Base-by-base conservation (phyloP, 768 basidiomycete species). In the Crepidotus variabilis region DNA sequence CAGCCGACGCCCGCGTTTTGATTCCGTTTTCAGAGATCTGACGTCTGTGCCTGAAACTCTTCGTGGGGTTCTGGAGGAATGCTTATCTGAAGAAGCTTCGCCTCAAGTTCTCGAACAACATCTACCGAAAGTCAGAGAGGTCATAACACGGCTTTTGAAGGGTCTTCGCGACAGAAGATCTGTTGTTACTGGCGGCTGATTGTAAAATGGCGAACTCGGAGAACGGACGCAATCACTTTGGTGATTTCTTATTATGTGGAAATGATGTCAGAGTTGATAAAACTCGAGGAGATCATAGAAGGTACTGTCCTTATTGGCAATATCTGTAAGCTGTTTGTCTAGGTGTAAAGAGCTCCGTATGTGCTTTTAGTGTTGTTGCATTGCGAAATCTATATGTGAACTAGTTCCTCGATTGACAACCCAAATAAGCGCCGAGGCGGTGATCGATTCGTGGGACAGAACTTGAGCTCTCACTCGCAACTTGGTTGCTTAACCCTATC, bases 101-200 rank as follows among this genome's bases (percentile, higher is more conserved):
- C 77, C 82, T 2, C 86, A 90, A 51, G 94, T 89, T 59, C 85
- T 99, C 51, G 90, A 94, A 47, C 75, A 86, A 1, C 96, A 92
- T 73, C 84, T 98, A 4, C 96, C 96, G 21, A 84, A 81, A 60
- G 94, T 98, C 48, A 87, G 95, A 52, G 80, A 81, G 63, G 95
- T 97, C 66, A 97, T 98, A 66, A 94, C 93, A 36, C 85, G 83
- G 65, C 78, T 98, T 14, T 72, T 98, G 33, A 89, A 93, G 64
- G 96, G 94, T 16, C 78, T 98, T 16, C 89, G 94, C 52, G 82
- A 75, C 50, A 98, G 98, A 71, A 96, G 98, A 71, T 86, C 90
- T 39, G 78, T 86, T 14, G 39, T 43, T 20, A 11, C 39, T 43
- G 14, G 18, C 13, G 18, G 39, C 5, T 20, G 39, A 16, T 20